Percentiles rank a stretch among this genome's conserved stretches.
Conservation (phyloP, 1,139 yeast genomes). For the Yamadazyma pseudoaaseri region DNA sequence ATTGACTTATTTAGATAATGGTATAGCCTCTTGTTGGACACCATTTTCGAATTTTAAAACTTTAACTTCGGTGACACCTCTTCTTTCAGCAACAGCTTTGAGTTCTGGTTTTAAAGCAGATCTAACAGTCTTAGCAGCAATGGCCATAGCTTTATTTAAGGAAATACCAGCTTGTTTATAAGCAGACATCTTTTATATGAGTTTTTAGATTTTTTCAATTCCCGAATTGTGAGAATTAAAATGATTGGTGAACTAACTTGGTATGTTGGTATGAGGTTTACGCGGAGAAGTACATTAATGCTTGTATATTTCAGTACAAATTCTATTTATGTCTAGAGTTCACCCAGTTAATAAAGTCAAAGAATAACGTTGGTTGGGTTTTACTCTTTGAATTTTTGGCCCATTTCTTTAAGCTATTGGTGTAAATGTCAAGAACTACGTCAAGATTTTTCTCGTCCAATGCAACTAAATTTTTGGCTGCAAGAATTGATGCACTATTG, state of each 20-base stretch:
- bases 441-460: slow-evolving; percentile 31
- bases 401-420: slow-evolving; percentile 61
- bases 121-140: slow-evolving; percentile 90
- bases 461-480: slow-evolving; percentile 54
- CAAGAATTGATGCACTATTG: slow-evolving; percentile 59
- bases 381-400: slow-evolving; percentile 46
- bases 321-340: too few species aligned
- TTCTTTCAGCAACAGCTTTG: slow-evolving; percentile 72
- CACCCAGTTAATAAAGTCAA: slow-evolving; percentile 82
- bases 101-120: slow-evolving; percentile 84
- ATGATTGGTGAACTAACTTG: slow-evolving; percentile 3
- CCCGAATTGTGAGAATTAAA: slow-evolving; percentile 1
- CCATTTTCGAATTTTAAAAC: slow-evolving; percentile 77
- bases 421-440: slow-evolving; percentile 54
- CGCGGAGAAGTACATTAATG: neutral
- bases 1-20: slow-evolving; percentile 20
- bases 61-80: slow-evolving; percentile 75
- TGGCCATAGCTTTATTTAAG: slow-evolving; percentile 85
- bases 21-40: slow-evolving; percentile 35
- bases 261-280: slow-evolving; percentile 1
- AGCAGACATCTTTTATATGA: slow-evolving; percentile 66
- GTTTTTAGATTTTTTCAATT: slow-evolving; percentile 1
- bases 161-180: slow-evolving; percentile 88
- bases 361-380: slow-evolving; percentile 60
- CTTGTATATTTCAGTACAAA: slow-evolving; percentile 1